Evolutionary conservation across 495 filamentous ascomycete genomes (phyloP), one percentile per base, ranked within the genome.

Genomic region (Rhypophila decipiens): DNA sequence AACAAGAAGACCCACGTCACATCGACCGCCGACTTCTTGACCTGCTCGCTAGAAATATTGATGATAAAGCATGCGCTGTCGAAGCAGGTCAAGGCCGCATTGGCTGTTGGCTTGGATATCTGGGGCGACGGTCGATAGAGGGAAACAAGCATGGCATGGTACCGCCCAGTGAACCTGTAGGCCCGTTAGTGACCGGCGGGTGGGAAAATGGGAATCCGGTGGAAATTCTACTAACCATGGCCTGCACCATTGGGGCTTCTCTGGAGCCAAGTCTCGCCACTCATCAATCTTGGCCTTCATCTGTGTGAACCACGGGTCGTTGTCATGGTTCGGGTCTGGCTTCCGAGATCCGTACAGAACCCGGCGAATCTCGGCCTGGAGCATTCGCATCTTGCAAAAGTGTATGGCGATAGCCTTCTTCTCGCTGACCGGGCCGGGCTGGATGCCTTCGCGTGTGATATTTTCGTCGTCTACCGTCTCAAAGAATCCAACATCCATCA

Each of bases 1-100:
- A 94, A 78, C 7, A 91, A 78, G 58, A 94, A 95, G 31, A 94
- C 82, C 88, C 90, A 97, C 2, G 88, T 95, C 45, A 95, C 69
- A 58, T 96, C 91, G 18, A 91, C 82, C 19, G 79, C 80, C 7
- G 74, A 75, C 8, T 77, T 81, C 50, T 79, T 73, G 58, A 93
- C 85, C 60, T 94, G 88, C 41, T 84, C 76, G 55, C 75, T 79
- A 31, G 87, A 83, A 65, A 88, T 80, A 46, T 79, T 70, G 50
- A 97, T 84, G 59, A 94, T 89, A 62, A 80, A 86, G 15, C 80
- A 69, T 47, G 83, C 83, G 15, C 85, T 85, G n/a, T 93, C 82
- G 59, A 84, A 95, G 59, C 90, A 96, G 51, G 72, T 82, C 35
- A 71, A 66, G 11, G 90, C 90, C 2, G 90, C 88, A 21, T 74